Evolutionary conservation across 345 rosid genomes (phyloP).

Genomic region (Lepidium didymum): DNA sequence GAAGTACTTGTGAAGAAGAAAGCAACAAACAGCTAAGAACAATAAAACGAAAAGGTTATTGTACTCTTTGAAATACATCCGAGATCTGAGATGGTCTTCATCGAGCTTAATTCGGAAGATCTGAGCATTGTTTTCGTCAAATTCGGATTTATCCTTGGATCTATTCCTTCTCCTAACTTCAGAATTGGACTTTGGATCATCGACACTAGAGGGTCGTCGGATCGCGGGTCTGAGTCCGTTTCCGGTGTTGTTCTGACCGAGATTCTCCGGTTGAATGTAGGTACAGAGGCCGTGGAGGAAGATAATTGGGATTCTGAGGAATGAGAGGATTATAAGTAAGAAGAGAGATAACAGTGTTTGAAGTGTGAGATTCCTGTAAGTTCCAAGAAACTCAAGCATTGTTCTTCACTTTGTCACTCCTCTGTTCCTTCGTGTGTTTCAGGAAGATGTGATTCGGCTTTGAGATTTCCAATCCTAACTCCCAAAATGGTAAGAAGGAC

Average conservation of each 20-base stretch:
- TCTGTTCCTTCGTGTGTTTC: not conserved
- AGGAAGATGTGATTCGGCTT: not conserved
- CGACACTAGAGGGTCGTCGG: conserved; percentile 49
- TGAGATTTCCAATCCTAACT: not conserved
- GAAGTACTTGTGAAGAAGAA: conserved; percentile 42
- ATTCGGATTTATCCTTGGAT: conserved; percentile 72
- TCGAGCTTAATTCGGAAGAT: conserved; percentile 88
- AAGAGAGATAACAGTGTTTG: conserved; percentile 37
- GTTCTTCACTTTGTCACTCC: not conserved
- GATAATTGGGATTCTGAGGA: conserved; percentile 51
- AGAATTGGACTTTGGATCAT: conserved; percentile 34
- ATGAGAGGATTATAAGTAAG: conserved; percentile 44
- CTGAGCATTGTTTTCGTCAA: conserved; percentile 90
- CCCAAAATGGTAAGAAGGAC: not conserved
- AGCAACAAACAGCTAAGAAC: conserved; percentile 37
- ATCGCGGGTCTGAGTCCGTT: conserved; percentile 59
- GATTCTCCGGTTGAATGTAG: conserved; percentile 84
- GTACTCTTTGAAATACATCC: conserved; percentile 59
- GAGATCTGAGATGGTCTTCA: conserved; percentile 60
- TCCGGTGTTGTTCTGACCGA: conserved; percentile 34
- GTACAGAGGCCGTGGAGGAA: conserved; percentile 72
- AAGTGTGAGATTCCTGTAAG: conserved; percentile 48
- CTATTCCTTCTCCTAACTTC: conserved; percentile 46
- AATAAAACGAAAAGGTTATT: conserved; percentile 40
- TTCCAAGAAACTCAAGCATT: conserved; percentile 35